Percentiles rank a stretch among this genome's conserved stretches.
These are phyloP conservation scores for Blastobotrys arbuscula DNA, from an alignment of 1,139 yeast genomes.

Conservation along the genomic window DNA sequence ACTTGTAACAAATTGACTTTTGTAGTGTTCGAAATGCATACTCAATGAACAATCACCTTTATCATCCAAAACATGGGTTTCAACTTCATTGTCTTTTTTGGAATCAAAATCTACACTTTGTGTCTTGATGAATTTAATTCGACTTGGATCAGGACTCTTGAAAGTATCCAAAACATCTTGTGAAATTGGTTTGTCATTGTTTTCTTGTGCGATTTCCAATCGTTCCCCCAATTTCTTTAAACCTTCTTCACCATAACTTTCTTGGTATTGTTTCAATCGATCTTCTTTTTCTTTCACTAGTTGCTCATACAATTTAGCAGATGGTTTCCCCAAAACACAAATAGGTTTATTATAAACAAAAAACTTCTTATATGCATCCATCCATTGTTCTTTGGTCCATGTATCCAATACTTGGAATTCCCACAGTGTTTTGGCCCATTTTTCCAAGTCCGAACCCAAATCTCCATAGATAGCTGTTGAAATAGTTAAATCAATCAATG, in stretches of 20 bases:
- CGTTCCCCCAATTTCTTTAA: constrained; percentile 46
- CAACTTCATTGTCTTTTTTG: constrained; percentile 25
- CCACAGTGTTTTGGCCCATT: constrained; percentile 48
- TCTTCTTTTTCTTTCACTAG: constrained; percentile 49
- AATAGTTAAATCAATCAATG: constrained; percentile 63
- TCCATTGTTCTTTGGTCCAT: constrained; percentile 74
- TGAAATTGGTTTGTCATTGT: constrained; percentile 75
- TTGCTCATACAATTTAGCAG: constrained; percentile 51
- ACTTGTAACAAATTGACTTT: constrained; percentile 75
- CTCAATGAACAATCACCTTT: constrained; percentile 45
- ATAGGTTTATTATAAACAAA: constrained; percentile 66
- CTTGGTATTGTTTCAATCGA: constrained; percentile 45
- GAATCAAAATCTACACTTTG: constrained; percentile 47
- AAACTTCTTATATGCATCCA: constrained; percentile 45
- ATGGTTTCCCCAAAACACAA: constrained; percentile 71
- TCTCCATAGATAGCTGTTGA: constrained; percentile 77
- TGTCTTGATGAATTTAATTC: constrained; percentile 68
- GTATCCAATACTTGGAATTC: constrained; percentile 54
- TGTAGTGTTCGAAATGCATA: constrained; percentile 72
- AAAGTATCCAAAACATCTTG: constrained; percentile 44
- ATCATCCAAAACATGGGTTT: constrained; percentile 25
- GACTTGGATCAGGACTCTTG: constrained; percentile 63
- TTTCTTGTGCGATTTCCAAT: constrained; percentile 56
- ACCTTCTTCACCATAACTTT: constrained; percentile 55
- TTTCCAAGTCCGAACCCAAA: constrained; percentile 49